phyloP scores from a whole-genome alignment of 805 yeast species.

The Wickerhamomyces bisporus region DNA sequence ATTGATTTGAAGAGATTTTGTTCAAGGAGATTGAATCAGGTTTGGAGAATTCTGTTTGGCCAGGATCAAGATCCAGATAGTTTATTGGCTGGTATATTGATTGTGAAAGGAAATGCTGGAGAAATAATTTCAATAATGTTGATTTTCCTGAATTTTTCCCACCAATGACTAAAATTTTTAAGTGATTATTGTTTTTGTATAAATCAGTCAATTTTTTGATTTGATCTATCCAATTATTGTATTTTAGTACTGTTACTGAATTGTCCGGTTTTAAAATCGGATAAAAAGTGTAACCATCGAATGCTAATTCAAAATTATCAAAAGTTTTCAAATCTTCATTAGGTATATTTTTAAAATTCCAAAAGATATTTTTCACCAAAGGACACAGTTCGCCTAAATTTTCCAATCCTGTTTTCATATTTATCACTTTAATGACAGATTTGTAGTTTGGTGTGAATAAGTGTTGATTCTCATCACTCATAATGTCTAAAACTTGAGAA shows the following conservation, averaged over 20 bases:
- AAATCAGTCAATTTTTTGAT: constrained; percentile 32
- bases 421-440: constrained; percentile 36
- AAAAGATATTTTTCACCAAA: constrained; percentile 39
- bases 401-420: constrained; percentile 39
- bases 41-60: constrained; percentile 72
- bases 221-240: constrained; percentile 31
- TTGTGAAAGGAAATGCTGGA: constrained; percentile 39
- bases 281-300: constrained; percentile 35
- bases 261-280: constrained; percentile 25
- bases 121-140: constrained; percentile 51
- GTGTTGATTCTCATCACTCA: constrained; percentile 32
- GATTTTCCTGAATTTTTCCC: constrained; percentile 80
- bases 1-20: constrained; percentile 25
- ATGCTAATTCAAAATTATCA: constrained; percentile 22
- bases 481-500: constrained; percentile 23
- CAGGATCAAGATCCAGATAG: constrained; percentile 80
- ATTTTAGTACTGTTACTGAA: constrained; percentile 16
- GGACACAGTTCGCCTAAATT: constrained; percentile 38
- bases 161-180: constrained; percentile 34
- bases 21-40: constrained; percentile 68
- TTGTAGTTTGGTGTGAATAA: constrained; percentile 35
- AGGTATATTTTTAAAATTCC: constrained; percentile 16
- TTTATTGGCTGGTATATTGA: constrained; percentile 27
- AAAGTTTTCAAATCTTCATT: constrained; percentile 11
- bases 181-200: constrained; percentile 25